Base-by-base conservation (phyloP, 768 basidiomycete genomes). In the Lyophyllum semitale region DNA sequence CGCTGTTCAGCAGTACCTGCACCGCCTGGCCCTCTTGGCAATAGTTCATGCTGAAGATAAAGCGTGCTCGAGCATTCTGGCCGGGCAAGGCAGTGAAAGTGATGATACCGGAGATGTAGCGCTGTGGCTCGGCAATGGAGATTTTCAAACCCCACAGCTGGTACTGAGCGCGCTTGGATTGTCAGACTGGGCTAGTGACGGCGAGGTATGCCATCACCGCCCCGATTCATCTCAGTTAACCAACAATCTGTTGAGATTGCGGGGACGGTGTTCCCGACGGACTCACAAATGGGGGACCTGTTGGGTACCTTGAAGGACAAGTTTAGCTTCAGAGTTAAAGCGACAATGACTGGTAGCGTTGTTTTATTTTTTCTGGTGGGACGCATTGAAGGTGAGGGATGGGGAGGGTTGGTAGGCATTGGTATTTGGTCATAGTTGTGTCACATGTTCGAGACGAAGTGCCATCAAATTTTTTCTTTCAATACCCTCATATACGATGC, bases 51-150 rank as follows among this genome's bases (percentile, higher is more conserved):
- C 84, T 3, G 66, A 62, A 25, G 67, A 73, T 2, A 68, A 73
- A 9, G 65, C 71, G 11, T 79, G 74, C 61, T 78, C 80, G n/a
- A 84, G 81, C 60, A 68, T 85, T 42, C 73, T 85, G 12, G 79
- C 77, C 0, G 84, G 84, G 2, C 73, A 73, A 29, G 65, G 71
- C n/a, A 83, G 77, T 58, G 84, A 87, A 59, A 77, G 76, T 59
- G 84, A 84, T 56, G 83, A 86, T 44, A 80, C 72, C 38, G 77
- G 77, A 5, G 83, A 85, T 57, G 64, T 82, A 22, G 80, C 73
- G 4, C 44, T 85, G 30, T 84, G 80, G 78, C 71, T 86, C 4
- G 82, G 84, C 8, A 46, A 56, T 5, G 79, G 77, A 4, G 62
- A 72, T 6, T 79, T 66, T 59, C 65, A 53, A 23, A 58, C 40